Evolutionary conservation across 306 rosid genomes (phyloP), one percentile per base, ranked within the genome.

Genomic region (Begonia fuchsioides): DNA sequence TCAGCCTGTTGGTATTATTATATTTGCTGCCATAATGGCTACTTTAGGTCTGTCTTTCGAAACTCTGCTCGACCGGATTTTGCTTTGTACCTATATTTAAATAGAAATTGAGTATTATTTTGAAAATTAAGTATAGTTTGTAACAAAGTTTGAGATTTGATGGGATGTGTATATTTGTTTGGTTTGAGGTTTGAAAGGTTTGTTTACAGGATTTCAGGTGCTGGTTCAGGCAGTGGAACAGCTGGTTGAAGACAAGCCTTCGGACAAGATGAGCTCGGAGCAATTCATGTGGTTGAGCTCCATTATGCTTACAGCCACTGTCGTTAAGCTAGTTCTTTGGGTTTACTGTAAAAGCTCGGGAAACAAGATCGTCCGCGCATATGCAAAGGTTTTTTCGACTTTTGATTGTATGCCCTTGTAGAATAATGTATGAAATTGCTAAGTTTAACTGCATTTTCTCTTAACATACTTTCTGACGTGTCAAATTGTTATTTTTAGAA

Each of bases 1-100:
- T 50, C 98, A 90, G 63, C 96, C 98, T 35, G 98, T 90, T 20
- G 98, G 98, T 39, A 90, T 90, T 17, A 73, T 90, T 56, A 72
- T 90, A 60, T 85, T 90, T 68, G 96, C 98, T 10, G 96, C 94
- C 50, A 2, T 85, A 64, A 90, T 90, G 98, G 98, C 98, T 49
- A 90, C 98, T 20, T 81, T 90, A 17, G 98, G 87, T 79, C 64
- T 45, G 59, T 55, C 6, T 26, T 26, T 26, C 5, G 4, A 26
- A 26, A 26, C 32, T 2, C 32, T 26, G 6, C 2, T 26, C 32
- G 6, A 26, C 5, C 32, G 32, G 4, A 26, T 3, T 26, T 26
- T 19, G 26, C 26, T 2, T 19, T 19, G 4, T 2, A 19, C 26
- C 3, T 19, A n/a, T n/a, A n/a, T n/a, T n/a, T n/a, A n/a, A n/a